Base-by-base conservation (phyloP, 805 yeast species). In the Candida nemodendra region DNA sequence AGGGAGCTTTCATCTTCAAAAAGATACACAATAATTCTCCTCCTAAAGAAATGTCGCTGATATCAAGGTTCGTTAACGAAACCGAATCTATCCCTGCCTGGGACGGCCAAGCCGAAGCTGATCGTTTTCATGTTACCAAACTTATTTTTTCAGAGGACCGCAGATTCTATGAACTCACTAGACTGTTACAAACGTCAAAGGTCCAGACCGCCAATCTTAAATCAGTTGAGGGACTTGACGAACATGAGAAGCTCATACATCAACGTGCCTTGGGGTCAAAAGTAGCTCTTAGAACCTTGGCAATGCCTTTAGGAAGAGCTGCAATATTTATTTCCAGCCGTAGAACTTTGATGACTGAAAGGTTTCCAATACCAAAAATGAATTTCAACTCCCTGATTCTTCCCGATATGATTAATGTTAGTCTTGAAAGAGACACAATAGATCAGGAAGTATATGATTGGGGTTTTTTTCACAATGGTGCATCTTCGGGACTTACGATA, bases 391-490 rank as follows among this genome's bases (percentile, higher is more conserved):
- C 87, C 0, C 48, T 76, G 14, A 74, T 89, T 28, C 62, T 76
- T 12, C 95, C 96, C 0, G 74, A 71, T 30, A 66, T 70, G 39
- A 72, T 82, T 2, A 84, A 78, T 15, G 76, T 87, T 2, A 66
- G 81, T 2, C 59, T 80, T 2, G 81, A 81, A 4, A 75, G 72
- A 33, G 78, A 74, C 3, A 45, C 71, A 0, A 51, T 86, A 9
- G 69, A 74, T n/a, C 63, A 68, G 2, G 71, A 65, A 11, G 61
- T 71, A 3, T 57, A 73, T 25, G 76, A 78, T 27, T 89, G 96
- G 96, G 96, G 95, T 0, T 76, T 78, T 45, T 93, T 93, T 56
- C 96, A 91, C 51, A 86, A 85, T 50, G 99, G 99, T 12, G 95
- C 81, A 0, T 80, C 95, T 2, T 74, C 91, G 1, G 99, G 96